Evolutionary conservation across 768 basidiomycete species (phyloP), one percentile per base, ranked within the genome.

Genomic region (Rhizopogon vulgaris): DNA sequence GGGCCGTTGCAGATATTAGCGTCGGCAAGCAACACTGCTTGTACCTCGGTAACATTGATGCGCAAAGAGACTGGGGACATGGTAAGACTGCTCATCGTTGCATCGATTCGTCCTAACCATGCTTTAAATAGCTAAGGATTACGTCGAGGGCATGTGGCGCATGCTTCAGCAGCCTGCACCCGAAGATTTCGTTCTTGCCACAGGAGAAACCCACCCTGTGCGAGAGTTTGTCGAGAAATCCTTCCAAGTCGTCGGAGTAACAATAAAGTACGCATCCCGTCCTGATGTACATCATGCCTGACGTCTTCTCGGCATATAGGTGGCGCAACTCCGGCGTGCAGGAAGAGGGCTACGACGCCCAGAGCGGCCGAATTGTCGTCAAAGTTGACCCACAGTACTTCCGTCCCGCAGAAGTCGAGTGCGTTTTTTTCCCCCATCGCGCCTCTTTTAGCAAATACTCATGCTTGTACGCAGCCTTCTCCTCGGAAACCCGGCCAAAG

Each of bases 1-100:
- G 94, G 54, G 94, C 94, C 9, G 94, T 83, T 15, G 94, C 94
- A 7, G 94, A 98, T 64, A 97, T 98, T 63, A 77, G 78, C 53
- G 70, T 93, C 45, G 91, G 90, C 51, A 94, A 95, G 74, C 90
- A 94, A 67, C 71, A 80, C 51, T 93, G 92, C 64, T 71, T 98
- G 60, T 97, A 94, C 71, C 80, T 98, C 36, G 94, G 94, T 49
- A 98, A 98, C 70, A 62, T 97, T 54, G 94, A 96, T 68, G 89
- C 95, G 8, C 82, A 87, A 69, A 90, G 94, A 70, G 94, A 98
- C 69, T 98, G 94, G 94, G 94, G 94, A 60, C 94, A 98, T 70
- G 94, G 89, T 90, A 53, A 48, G 80, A 70, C 38, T 32, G 15
- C 30, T 45, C 22, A 17, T 32, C 12, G n/a, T 24, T 8, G 15